Conservation (phyloP, 805 yeast species). For the Candida pini region DNA sequence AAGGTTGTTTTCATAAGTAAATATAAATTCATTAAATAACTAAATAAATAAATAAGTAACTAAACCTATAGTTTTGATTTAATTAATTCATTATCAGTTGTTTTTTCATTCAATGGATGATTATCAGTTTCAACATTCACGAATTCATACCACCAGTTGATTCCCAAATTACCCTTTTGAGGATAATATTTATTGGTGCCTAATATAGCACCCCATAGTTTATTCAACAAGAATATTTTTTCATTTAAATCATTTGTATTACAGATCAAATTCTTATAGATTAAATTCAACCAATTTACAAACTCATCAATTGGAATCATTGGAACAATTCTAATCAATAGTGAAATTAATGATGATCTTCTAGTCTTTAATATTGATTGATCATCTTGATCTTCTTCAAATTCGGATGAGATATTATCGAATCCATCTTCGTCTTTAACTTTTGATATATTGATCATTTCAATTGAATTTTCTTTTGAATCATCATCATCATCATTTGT, state of each 20-base stretch:
- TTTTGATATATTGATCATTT: neutral
- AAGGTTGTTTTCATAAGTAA: neutral
- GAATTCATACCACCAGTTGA: constrained; percentile 58
- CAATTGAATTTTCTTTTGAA: too few species aligned
- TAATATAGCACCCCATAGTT: constrained; percentile 45
- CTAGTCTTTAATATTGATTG: constrained; percentile 19
- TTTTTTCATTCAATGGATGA: neutral
- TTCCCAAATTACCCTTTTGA: constrained; percentile 49
- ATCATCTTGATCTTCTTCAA: constrained; percentile 8
- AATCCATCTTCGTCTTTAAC: constrained; percentile 4
- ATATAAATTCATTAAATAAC: neutral
- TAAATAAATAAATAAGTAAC: neutral
- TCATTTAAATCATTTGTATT: constrained; percentile 26
- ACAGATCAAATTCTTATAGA: constrained; percentile 33
- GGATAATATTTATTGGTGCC: constrained; percentile 50
- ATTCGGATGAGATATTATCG: constrained; percentile 3
- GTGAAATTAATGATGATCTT: constrained; percentile 43
- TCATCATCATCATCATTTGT: constrained; percentile 3
- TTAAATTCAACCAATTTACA: constrained; percentile 41
- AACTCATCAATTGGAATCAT: constrained; percentile 40
- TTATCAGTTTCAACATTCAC: constrained; percentile 15
- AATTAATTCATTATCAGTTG: neutral
- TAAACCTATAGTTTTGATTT: constrained; percentile 1
- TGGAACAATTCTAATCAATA: constrained; percentile 48
- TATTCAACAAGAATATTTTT: constrained; percentile 30